phyloP scores from a whole-genome alignment of 768 basidiomycete species.

The Lentinula detonsa region DNA sequence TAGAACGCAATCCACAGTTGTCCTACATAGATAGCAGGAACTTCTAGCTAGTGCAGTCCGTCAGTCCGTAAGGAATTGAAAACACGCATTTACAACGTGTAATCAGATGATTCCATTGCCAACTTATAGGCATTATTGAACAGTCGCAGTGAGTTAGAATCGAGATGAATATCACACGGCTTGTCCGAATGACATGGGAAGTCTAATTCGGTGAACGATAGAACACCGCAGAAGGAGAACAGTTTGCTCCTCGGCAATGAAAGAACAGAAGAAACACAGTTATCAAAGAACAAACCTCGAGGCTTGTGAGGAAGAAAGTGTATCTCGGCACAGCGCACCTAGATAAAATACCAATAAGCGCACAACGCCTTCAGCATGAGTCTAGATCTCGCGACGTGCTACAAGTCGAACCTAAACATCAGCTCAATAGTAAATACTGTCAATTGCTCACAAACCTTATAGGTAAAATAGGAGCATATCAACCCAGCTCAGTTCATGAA shows the following conservation, averaged over 20 bases:
- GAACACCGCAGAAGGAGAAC: background rate
- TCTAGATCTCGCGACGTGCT: background rate
- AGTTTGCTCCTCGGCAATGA: background rate
- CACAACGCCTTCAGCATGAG: background rate
- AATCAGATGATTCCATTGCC: background rate
- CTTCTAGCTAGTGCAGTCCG: no score
- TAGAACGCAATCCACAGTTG: no score
- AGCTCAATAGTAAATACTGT: background rate
- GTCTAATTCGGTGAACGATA: background rate
- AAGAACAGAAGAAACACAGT: background rate
- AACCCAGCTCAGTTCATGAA: background rate
- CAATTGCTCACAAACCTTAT: constrained; percentile 1
- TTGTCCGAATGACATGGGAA: background rate
- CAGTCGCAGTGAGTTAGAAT: background rate
- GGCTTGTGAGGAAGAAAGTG: background rate
- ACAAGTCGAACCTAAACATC: background rate
- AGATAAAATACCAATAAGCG: background rate
- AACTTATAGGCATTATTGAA: background rate
- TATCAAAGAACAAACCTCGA: background rate
- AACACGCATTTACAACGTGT: constrained; percentile 3
- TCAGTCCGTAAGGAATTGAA: background rate
- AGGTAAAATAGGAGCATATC: background rate
- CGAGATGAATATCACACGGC: background rate
- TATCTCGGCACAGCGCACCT: background rate
- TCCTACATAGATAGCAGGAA: no score